phyloP scores from a whole-genome alignment of 2,329 filamentous ascomycete genomes.

The Penicillium verrucosum region DNA sequence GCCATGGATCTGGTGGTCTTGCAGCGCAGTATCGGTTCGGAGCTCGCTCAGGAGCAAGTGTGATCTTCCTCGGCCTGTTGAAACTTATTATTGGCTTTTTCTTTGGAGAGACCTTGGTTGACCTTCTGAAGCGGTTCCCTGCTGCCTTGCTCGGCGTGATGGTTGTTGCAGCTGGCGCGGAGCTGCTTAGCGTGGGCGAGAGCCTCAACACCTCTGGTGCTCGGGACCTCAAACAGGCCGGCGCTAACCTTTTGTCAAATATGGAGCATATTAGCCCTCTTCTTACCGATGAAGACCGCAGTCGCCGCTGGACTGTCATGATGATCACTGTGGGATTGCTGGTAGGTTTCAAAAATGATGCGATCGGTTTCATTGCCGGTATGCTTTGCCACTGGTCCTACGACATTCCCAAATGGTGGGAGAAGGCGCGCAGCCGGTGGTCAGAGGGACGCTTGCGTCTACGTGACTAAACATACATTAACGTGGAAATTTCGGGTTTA shows the following conservation, averaged over 20 bases:
- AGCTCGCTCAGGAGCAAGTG: slow-evolving; percentile 77
- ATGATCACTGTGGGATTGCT: slow-evolving; percentile 78
- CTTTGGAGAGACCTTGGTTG: slow-evolving; percentile 70
- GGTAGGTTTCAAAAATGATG: slow-evolving; percentile 85
- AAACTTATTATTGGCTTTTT: slow-evolving; percentile 75
- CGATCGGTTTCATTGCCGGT: slow-evolving; percentile 78
- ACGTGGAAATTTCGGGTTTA: neutral
- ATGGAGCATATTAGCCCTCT: slow-evolving; percentile 39
- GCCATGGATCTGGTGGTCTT: slow-evolving; percentile 86
- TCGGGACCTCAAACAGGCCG: slow-evolving; percentile 50
- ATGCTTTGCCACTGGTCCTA: slow-evolving; percentile 75
- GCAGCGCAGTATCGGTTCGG: slow-evolving; percentile 91
- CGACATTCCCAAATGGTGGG: slow-evolving; percentile 34
- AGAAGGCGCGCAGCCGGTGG: slow-evolving; percentile 26
- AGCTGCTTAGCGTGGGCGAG: slow-evolving; percentile 80
- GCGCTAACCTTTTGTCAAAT: slow-evolving; percentile 19
- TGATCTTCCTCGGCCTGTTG: slow-evolving; percentile 72
- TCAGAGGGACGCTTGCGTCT: slow-evolving; percentile 32
- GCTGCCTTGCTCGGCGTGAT: slow-evolving; percentile 76
- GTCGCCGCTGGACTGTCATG: slow-evolving; percentile 83
- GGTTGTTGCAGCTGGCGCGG: slow-evolving; percentile 84
- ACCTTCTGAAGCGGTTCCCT: slow-evolving; percentile 69
- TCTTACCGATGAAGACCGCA: slow-evolving; percentile 64
- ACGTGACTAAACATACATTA: neutral
- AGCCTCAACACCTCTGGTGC: slow-evolving; percentile 74